Percentiles rank a stretch among this genome's conserved stretches.
These are phyloP conservation scores for Hortaea sp. DNA, from an alignment of 2,329 filamentous ascomycete species.

Conservation along the genomic window DNA sequence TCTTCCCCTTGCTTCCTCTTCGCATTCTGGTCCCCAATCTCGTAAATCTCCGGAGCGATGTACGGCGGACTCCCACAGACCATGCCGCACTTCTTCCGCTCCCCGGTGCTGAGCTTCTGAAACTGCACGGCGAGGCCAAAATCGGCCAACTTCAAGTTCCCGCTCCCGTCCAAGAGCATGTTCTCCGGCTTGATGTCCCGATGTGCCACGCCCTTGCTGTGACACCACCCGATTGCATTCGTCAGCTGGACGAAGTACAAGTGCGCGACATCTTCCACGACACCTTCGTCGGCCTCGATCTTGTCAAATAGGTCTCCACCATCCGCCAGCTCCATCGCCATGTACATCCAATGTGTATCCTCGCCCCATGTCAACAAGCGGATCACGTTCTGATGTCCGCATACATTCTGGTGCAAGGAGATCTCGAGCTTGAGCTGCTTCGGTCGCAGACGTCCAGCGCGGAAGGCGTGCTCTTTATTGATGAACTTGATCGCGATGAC, in stretches of 20 bases:
- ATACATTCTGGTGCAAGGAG: conserved; percentile 73
- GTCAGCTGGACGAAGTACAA: conserved; percentile 92
- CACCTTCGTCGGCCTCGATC: conserved; percentile 93
- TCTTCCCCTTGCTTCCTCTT: conserved; percentile 38
- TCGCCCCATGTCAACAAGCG: conserved; percentile 83
- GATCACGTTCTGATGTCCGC: conserved; percentile 82
- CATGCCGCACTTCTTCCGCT: conserved; percentile 70
- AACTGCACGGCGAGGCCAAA: conserved; percentile 95
- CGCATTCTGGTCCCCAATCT: conserved; percentile 36
- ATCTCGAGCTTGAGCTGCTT: conserved; percentile 92
- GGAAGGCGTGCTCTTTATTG: conserved; percentile 88
- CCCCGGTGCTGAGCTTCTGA: conserved; percentile 63
- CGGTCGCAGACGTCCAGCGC: conserved; percentile 74
- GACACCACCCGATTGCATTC: conserved; percentile 85
- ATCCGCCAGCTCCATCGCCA: conserved; percentile 93
- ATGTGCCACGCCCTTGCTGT: conserved; percentile 90
- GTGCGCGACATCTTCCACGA: conserved; percentile 90
- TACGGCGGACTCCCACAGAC: conserved; percentile 95
- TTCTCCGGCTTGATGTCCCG: conserved; percentile 73
- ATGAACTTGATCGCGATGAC: conserved; percentile 98
- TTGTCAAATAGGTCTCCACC: conserved; percentile 98
- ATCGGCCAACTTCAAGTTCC: conserved; percentile 87
- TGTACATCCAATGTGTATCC: conserved; percentile 84
- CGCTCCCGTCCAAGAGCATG: conserved; percentile 74
- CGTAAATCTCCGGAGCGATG: conserved; percentile 83